Percentiles rank a stretch among this genome's conserved stretches.
phyloP scores from a whole-genome alignment of 2,329 filamentous ascomycete species.

The Rugonectria rugulosa region DNA sequence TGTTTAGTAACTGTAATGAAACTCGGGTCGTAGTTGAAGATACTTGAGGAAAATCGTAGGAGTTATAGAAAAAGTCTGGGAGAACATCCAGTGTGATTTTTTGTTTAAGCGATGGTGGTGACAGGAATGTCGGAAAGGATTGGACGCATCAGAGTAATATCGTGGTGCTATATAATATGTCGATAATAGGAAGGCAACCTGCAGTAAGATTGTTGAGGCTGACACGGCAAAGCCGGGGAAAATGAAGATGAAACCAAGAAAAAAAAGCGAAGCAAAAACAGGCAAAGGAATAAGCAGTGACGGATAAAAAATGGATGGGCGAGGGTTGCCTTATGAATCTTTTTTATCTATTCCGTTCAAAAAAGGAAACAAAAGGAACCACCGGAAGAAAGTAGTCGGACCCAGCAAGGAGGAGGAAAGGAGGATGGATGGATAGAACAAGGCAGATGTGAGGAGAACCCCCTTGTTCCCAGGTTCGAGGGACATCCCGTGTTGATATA shows the following conservation, averaged over 20 bases:
- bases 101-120: constrained; percentile 3
- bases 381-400: neutral
- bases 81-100: constrained; percentile 6
- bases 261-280: neutral
- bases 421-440: neutral
- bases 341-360: neutral
- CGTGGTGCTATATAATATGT: neutral
- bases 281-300: neutral
- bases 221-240: neutral
- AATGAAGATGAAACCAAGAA: neutral
- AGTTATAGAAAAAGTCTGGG: neutral
- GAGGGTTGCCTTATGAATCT: neutral
- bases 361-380: neutral
- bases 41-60: neutral
- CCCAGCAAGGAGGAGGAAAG: neutral
- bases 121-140: constrained; percentile 8
- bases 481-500: constrained; percentile 1
- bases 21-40: neutral
- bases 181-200: neutral
- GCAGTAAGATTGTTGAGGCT: neutral
- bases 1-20: neutral
- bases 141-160: constrained; percentile 14
- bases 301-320: neutral
- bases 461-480: neutral
- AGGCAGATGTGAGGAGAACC: neutral